Base-by-base conservation (phyloP, 306 rosid genomes). In the Quercus ilex region DNA sequence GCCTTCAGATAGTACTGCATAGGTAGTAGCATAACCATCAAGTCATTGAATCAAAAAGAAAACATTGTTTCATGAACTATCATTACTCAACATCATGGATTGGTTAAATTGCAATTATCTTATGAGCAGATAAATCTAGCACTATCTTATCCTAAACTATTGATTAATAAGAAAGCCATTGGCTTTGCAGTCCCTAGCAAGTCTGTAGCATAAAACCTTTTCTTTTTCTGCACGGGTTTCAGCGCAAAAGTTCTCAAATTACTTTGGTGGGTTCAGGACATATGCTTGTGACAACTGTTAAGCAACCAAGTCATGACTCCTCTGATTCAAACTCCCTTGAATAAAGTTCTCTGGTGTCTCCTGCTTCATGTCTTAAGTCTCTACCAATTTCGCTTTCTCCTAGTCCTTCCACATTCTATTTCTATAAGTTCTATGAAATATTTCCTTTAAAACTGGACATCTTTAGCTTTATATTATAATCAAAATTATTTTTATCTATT, bases 1-100 rank as follows among this genome's bases (percentile, higher is more conserved):
- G 94, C 93, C 83, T 93, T 93, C 83, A 93, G 81, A 81, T 91
- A 93, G 90, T 88, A 93, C 97, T 91, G 93, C 90, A 85, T 19
- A 74, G 10, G 17, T 57, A 71, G 73, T 80, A n/a, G 46, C 55
- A 76, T 51, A 26, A 75, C 59, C 6, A 31, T 85, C 76, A 79
- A 78, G 55, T 56, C 33, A 69, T 59, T 26, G 49, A 58, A 55
- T 79, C 46, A 25, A 58, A 49, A 8, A 79, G 65, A 71, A 60
- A 67, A 2, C 18, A 77, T 13, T 35, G 38, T 6, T 60, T 9
- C 18, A 35, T 17, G 20, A 67, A 26, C 33, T 41, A 19, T 20
- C 26, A 20, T 57, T 2, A 15, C 18, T 65, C 8, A 58, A 21
- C 12, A 1, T 2, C 21, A 58, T 60, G 18, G 14, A 31, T 65